A percentile compares a stretch with the other conserved stretches of the same genome.
Conservation (phyloP, 805 yeast species). For the Metschnikowia dekortorum region DNA sequence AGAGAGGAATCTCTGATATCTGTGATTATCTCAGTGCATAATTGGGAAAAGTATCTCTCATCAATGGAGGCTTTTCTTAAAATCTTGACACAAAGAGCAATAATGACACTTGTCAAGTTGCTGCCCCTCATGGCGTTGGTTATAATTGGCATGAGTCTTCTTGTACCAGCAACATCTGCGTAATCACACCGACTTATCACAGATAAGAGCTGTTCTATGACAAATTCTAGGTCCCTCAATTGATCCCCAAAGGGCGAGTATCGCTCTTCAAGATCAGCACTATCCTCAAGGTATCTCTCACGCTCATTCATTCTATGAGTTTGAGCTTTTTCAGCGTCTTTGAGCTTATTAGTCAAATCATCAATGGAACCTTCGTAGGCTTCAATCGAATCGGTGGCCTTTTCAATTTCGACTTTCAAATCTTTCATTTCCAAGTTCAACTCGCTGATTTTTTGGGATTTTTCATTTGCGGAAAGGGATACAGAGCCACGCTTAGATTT, state of each 20-base stretch:
- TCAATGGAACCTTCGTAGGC: conserved; percentile 6
- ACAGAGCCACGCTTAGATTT: conserved; percentile 5
- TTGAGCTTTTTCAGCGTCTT: conserved; percentile 9
- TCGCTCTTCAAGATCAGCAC: conserved; percentile 18
- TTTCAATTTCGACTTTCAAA: conserved; percentile 6
- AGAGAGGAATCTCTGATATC: conserved; percentile 71
- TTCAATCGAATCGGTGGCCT: conserved; percentile 4
- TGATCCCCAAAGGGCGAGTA: conserved; percentile 38
- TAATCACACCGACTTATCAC: conserved; percentile 74
- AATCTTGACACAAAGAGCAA: conserved; percentile 57
- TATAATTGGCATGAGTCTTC: conserved; percentile 56
- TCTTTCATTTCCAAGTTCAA: conserved; percentile 11
- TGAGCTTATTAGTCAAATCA: conserved; percentile 5
- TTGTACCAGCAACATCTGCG: conserved; percentile 86
- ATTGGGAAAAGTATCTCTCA: conserved; percentile 79
- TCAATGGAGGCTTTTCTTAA: conserved; percentile 66
- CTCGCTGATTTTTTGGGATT: conserved; percentile 1
- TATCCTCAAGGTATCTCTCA: conserved; percentile 7
- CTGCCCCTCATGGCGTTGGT: conserved; percentile 54
- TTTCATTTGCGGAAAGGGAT: conserved; percentile 3
- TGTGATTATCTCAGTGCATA: conserved; percentile 79
- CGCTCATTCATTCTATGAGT: conserved; percentile 13
- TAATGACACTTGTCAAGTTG: conserved; percentile 49
- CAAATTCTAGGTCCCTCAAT: conserved; percentile 60
- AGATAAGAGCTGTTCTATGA: conserved; percentile 66